Evolutionary conservation across 1,284 basidiomycete species (phyloP), one percentile per base, ranked within the genome.

Genomic region (Heterobasidion occidentale): DNA sequence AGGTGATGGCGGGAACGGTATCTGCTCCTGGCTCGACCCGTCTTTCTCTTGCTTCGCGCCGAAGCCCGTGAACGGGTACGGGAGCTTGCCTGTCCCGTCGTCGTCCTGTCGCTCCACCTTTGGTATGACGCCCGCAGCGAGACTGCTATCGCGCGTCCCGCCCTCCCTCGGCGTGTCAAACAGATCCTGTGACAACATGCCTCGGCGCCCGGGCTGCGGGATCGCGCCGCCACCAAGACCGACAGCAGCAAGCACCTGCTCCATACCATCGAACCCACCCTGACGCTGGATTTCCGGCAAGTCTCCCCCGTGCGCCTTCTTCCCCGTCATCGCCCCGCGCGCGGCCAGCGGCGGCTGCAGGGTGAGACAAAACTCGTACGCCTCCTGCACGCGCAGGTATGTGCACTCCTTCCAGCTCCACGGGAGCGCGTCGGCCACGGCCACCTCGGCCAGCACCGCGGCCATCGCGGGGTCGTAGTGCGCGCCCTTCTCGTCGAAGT

Each of bases 401-500:
- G 89, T 88, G 59, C 78, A 76, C 54, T 86, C 81, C 52, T 81
- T 77, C 91, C 91, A 93, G 54, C 72, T 74, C 90, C 91, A 93
- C 2, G 83, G 78, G 46, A 88, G 74, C 15, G 74, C 65, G 34
- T 81, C 77, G 27, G 80, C 79, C 4, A 75, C 76, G 8, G 75
- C 77, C 9, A 44, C 54, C 36, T 72, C 71, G 38, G 38, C 11
- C 38, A 27, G 27, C 27, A 27, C 27, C 27, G 27, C 27, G 27
- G 27, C 27, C 27, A 27, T 27, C 27, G 27, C 27, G 5, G 27
- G 27, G 6, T 27, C 27, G 27, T 27, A 27, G 27, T 27, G 27
- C 8, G 75, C 70, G 52, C 80, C 75, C 65, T 74, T 70, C 58
- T 72, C 71, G 58, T 71, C 75, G 8, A 27, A 27, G 61, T 78